These are phyloP conservation scores for Cyanodermella asteris DNA, from an alignment of 2,329 filamentous ascomycete genomes.

Conservation along the genomic window DNA sequence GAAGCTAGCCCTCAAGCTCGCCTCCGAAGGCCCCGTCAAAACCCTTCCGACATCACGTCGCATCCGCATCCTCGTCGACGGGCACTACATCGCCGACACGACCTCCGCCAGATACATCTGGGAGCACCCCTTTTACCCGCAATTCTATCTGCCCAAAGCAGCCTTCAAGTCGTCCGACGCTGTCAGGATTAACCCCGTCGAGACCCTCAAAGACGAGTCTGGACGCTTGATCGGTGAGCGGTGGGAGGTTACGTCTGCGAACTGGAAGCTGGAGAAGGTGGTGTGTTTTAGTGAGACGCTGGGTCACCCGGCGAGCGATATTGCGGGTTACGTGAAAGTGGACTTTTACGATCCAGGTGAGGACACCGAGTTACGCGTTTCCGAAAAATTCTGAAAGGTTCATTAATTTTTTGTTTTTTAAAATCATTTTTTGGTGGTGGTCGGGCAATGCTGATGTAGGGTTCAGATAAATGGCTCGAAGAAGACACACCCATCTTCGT, in stretches of 20 bases:
- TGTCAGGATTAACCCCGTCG: constrained; percentile 3
- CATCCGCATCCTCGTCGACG: constrained; percentile 10
- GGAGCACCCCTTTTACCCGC: constrained; percentile 18
- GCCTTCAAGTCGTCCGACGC: constrained; percentile 2
- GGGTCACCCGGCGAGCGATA: constrained; percentile 4
- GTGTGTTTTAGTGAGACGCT: constrained; percentile 8
- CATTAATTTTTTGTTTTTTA: neutral
- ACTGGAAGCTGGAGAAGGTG: constrained; percentile 7
- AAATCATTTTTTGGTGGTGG: no score
- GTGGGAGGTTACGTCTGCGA: constrained; percentile 7
- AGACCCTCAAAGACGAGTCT: constrained; percentile 2
- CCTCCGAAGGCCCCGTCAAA: constrained; percentile 10
- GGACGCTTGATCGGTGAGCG: constrained; percentile 5
- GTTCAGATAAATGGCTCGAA: constrained; percentile 27
- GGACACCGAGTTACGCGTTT: no score
- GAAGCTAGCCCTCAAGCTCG: constrained; percentile 6
- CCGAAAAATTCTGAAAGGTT: neutral
- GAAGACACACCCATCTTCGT: constrained; percentile 26
- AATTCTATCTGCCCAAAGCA: constrained; percentile 10
- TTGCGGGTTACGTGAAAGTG: neutral
- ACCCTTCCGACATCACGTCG: constrained; percentile 10
- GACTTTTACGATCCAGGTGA: neutral
- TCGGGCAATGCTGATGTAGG: constrained; percentile 2
- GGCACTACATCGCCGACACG: constrained; percentile 9
- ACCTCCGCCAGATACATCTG: constrained; percentile 14